Percentiles rank a stretch among this genome's conserved stretches.
Evolutionary conservation across 345 rosid genomes (phyloP).

Genomic region (Eucalyptus coolabah): DNA sequence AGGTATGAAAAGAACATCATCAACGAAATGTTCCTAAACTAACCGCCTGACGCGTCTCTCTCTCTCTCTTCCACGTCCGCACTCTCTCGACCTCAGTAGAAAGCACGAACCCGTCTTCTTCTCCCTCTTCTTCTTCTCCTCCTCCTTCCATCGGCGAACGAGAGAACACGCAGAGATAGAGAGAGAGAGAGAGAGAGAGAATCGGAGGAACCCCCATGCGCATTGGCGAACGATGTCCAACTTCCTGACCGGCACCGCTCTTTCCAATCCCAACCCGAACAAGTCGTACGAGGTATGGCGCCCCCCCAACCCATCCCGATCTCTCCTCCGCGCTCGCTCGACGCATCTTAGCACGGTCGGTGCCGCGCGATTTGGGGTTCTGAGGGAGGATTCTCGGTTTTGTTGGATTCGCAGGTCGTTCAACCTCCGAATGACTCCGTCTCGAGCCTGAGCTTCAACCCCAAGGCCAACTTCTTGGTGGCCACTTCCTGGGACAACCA

Average conservation of each 20-base stretch:
- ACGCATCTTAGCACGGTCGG: neutral
- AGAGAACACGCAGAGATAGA: neutral
- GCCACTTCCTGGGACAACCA: constrained; percentile 99
- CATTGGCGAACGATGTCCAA: constrained; percentile 27
- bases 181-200: neutral
- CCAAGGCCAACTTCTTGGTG: constrained; percentile 78
- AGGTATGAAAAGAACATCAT: neutral
- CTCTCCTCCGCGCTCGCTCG: neutral
- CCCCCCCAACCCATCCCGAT: neutral
- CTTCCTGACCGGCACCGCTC: constrained; percentile 31
- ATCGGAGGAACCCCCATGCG: neutral
- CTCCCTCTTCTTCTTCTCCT: neutral
- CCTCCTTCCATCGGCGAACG: neutral
- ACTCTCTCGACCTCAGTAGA: neutral
- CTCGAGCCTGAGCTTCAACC: constrained; percentile 88
- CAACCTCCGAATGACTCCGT: constrained; percentile 85
- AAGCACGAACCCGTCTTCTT: neutral
- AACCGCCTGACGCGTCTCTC: neutral
- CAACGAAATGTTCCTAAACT: neutral
- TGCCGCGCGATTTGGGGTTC: neutral
- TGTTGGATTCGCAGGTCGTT: constrained; percentile 30
- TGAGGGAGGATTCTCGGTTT: neutral
- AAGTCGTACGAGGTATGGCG: constrained; percentile 63
- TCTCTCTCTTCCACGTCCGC: neutral
- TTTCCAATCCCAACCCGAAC: constrained; percentile 54